A percentile compares a stretch with the other conserved stretches of the same genome.
Evolutionary conservation across 2,329 filamentous ascomycete genomes (phyloP).

Genomic region (Ophiostoma novo-ulmi): DNA sequence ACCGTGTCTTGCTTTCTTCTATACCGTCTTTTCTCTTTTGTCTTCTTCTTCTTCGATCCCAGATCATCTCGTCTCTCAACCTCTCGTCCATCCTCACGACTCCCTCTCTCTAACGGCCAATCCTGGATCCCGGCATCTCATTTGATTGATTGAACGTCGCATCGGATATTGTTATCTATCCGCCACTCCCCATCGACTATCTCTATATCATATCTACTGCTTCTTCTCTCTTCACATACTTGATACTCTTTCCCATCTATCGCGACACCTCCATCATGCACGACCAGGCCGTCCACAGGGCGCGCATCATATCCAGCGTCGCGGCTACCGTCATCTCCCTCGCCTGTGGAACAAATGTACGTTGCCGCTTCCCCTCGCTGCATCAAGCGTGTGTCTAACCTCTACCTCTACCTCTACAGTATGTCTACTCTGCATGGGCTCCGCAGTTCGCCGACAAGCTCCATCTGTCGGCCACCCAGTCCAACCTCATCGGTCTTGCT

Average conservation of each 20-base stretch:
- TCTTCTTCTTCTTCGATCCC: background rate
- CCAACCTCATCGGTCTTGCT: slow-evolving; percentile 80
- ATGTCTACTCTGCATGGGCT: slow-evolving; percentile 97
- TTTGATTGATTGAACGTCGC: slow-evolving; percentile 11
- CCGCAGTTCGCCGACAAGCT: slow-evolving; percentile 88
- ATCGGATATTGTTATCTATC: background rate
- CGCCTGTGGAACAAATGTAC: slow-evolving; percentile 87
- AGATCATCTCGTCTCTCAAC: background rate
- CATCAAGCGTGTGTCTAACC: background rate
- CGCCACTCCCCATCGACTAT: background rate
- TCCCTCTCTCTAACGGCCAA: no score
- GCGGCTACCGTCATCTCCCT: slow-evolving; percentile 80
- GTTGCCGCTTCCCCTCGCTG: slow-evolving; percentile 30
- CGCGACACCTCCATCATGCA: slow-evolving; percentile 23
- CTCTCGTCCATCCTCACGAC: background rate
- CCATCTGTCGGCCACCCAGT: slow-evolving; percentile 83
- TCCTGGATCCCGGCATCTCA: background rate
- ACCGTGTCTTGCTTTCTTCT: background rate
- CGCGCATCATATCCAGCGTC: slow-evolving; percentile 74
- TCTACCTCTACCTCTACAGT: slow-evolving; percentile 47
- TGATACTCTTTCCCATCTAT: background rate
- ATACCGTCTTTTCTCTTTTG: background rate
- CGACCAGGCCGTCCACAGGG: slow-evolving; percentile 34
- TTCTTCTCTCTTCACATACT: background rate
- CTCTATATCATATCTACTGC: background rate